Evolutionary conservation across 495 filamentous ascomycete species (phyloP).

Genomic region (Annulohypoxylon nitens): DNA sequence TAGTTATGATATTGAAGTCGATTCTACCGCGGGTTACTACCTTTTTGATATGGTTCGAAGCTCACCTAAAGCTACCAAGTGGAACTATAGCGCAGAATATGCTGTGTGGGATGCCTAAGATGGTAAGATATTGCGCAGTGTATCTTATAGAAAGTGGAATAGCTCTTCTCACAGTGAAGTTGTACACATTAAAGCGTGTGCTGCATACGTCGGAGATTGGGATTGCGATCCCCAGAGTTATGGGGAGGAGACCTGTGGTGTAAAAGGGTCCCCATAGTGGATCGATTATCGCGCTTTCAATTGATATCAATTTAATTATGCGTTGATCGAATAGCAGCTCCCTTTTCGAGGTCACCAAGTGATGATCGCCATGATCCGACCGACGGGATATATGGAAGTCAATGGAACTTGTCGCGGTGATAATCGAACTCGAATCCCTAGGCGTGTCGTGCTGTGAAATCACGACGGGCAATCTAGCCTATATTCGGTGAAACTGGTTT

Average conservation of each 20-base stretch:
- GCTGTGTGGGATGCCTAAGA: conserved; percentile 8
- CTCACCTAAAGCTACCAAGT: neutral
- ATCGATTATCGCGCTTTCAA: neutral
- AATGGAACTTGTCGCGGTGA: neutral
- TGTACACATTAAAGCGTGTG: conserved; percentile 4
- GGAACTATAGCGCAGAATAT: conserved; percentile 8
- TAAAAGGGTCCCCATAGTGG: neutral
- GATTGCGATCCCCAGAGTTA: neutral
- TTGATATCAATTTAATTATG: neutral
- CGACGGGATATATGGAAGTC: neutral
- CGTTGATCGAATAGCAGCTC: neutral
- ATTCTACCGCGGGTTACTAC: conserved; percentile 1
- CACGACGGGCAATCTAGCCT: neutral
- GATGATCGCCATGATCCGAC: neutral
- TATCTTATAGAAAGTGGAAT: neutral
- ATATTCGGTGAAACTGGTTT: neutral
- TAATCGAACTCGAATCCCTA: neutral
- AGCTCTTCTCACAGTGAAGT: conserved; percentile 4
- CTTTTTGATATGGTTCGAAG: neutral
- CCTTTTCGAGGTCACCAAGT: neutral
- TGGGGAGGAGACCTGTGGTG: neutral
- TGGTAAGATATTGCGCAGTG: conserved; percentile 2
- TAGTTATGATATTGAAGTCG: conserved; percentile 6
- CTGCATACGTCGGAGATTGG: neutral
- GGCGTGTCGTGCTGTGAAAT: neutral